Evolutionary conservation across 2,329 filamentous ascomycete genomes (phyloP).

Genomic region (Cylindrodendrum hubeiense): DNA sequence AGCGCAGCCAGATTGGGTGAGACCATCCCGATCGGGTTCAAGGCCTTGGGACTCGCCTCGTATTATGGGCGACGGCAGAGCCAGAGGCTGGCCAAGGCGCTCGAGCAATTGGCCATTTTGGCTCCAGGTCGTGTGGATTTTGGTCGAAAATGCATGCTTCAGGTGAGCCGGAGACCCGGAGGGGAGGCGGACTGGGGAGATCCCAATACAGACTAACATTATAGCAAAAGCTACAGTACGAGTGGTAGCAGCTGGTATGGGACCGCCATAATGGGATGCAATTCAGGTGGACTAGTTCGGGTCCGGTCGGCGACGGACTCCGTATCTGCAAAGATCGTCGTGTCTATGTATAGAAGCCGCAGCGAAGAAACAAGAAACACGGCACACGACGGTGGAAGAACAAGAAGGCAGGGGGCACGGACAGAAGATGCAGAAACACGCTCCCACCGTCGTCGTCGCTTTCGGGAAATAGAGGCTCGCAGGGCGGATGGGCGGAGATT

Average conservation of each 20-base stretch:
- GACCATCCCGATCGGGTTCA: slow-evolving; percentile 37
- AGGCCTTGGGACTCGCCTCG: slow-evolving; percentile 26
- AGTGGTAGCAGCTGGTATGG: slow-evolving; percentile 9
- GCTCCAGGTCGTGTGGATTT: slow-evolving; percentile 14
- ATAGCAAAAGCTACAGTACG: background rate
- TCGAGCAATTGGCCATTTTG: slow-evolving; percentile 17
- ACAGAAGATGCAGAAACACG: slow-evolving; percentile 16
- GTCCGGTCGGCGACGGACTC: slow-evolving; percentile 4
- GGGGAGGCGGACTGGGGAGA: slow-evolving; percentile 1
- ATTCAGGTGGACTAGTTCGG: slow-evolving; percentile 18
- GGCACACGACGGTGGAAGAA: slow-evolving; percentile 13
- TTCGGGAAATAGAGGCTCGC: slow-evolving; percentile 23
- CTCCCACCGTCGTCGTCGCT: slow-evolving; percentile 7
- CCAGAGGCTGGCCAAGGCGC: slow-evolving; percentile 25
- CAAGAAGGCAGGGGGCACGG: background rate
- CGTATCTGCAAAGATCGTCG: slow-evolving; percentile 22
- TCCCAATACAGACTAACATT: background rate
- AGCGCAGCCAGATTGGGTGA: slow-evolving; percentile 34
- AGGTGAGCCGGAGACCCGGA: slow-evolving; percentile 34
- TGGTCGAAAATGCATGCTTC: slow-evolving; percentile 34
- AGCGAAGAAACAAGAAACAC: slow-evolving; percentile 22
- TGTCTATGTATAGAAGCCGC: slow-evolving; percentile 39
- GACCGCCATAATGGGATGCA: background rate
- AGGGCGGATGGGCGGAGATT: slow-evolving; percentile 14
- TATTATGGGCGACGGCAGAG: slow-evolving; percentile 29